These are phyloP conservation scores for Tetracladium marchalianum DNA, from an alignment of 495 filamentous ascomycete species.

Conservation along the genomic window DNA sequence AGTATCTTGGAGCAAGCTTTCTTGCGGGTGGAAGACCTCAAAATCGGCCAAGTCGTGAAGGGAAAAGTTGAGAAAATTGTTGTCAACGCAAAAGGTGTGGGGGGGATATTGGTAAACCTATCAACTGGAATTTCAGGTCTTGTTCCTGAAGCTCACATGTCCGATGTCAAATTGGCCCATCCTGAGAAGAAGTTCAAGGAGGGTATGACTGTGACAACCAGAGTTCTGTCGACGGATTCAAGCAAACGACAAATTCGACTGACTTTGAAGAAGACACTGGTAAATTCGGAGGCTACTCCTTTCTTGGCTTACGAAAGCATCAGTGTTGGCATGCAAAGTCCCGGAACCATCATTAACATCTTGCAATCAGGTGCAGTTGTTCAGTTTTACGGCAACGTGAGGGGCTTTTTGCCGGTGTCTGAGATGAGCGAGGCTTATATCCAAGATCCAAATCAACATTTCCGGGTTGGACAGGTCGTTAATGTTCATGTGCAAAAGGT, in stretches of 20 bases:
- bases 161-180: slow-evolving; percentile 78
- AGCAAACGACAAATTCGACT: slow-evolving; percentile 72
- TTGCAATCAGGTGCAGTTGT: slow-evolving; percentile 73
- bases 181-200: slow-evolving; percentile 94
- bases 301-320: slow-evolving; percentile 69
- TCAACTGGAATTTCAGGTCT: slow-evolving; percentile 80
- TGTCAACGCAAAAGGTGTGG: slow-evolving; percentile 59
- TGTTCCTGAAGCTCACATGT: slow-evolving; percentile 78
- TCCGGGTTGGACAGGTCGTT: slow-evolving; percentile 80
- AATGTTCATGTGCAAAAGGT: slow-evolving; percentile 76
- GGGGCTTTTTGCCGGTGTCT: slow-evolving; percentile 78
- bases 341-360: slow-evolving; percentile 77
- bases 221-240: slow-evolving; percentile 72
- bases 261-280: slow-evolving; percentile 85
- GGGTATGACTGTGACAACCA: slow-evolving; percentile 70
- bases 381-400: slow-evolving; percentile 78
- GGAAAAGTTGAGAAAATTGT: slow-evolving; percentile 80
- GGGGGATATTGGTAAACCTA: slow-evolving; percentile 70
- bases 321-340: slow-evolving; percentile 57
- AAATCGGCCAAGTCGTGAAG: slow-evolving; percentile 68
- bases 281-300: slow-evolving; percentile 71
- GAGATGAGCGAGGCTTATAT: slow-evolving; percentile 99
- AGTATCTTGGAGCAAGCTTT: slow-evolving; percentile 78
- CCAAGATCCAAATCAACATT: slow-evolving; percentile 78
- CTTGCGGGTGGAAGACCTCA: slow-evolving; percentile 80